Base-by-base conservation (phyloP, 1,284 basidiomycete genomes). In the Marasmius sp. region DNA sequence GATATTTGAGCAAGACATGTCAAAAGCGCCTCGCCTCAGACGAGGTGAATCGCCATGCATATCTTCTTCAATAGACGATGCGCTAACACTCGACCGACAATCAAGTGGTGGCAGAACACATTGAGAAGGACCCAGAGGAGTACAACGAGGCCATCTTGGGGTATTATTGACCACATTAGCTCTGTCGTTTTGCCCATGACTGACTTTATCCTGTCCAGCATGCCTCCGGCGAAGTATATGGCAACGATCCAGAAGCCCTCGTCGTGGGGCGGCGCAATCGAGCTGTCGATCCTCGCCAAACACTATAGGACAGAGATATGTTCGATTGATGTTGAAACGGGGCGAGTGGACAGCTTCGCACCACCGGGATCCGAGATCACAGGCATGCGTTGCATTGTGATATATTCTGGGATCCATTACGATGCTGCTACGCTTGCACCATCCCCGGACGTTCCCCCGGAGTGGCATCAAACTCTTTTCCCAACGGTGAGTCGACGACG, bases 321-420 rank as follows among this genome's bases (percentile, higher is more conserved):
- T 6, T 94, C 92, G 59, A 83, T 97, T 60, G 95, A 98, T 71
- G 92, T 98, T 54, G 91, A 95, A 71, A 93, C 93, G 0, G 95
- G 95, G 0, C 85, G 95, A n/a, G 84, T 94, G 63, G 94, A 97
- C 75, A 84, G 82, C 16, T 97, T 97, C 70, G 80, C 87, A 1
- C 87, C 93, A 1, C 87, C 92, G 75, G 47, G 69, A 70, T 50
- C 72, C 74, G 61, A 64, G 49, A 64, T 57, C 36, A 62, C 22
- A 27, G 72, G 69, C 20, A 76, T 70, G 71, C 81, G 85, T 22
- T 88, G 85, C 56, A 76, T 97, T 10, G 72, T 97, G 14, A 82
- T 97, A 3, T 98, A 98, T 75, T 94, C 92, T 1, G 95, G 95
- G 8, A 96, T 97, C 58, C 95, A 97, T 75, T 98, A 97, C 74